phyloP scores from a whole-genome alignment of 352 stramenopile genomes.

The Phytopythium vexans region DNA sequence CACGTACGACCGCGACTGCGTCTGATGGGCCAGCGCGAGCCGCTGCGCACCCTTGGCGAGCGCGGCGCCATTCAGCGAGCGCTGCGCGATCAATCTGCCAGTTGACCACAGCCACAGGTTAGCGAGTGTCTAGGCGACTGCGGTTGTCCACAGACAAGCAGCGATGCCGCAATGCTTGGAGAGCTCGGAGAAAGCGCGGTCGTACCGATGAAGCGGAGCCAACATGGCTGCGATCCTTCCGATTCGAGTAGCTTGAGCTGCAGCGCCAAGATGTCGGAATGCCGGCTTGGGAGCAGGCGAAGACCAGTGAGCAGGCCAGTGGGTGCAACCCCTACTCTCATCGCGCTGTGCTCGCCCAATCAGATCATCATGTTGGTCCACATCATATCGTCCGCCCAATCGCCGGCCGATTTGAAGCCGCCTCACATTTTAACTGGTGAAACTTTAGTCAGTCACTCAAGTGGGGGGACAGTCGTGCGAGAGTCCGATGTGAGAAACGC shows the following conservation, averaged over 20 bases:
- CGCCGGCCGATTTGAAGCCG: background rate
- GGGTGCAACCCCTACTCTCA: background rate
- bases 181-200: background rate
- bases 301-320: background rate
- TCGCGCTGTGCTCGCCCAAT: background rate
- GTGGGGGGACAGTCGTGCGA: background rate
- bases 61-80: background rate
- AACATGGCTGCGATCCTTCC: background rate
- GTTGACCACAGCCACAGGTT: no score
- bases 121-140: no score
- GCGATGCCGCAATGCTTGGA: no score
- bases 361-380: background rate
- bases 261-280: constrained; percentile 3
- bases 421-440: background rate
- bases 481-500: no score
- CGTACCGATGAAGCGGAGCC: background rate
- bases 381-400: constrained; percentile 6
- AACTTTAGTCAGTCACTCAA: constrained; percentile 4
- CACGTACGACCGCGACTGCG: constrained; percentile 38
- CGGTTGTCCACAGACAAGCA: no score
- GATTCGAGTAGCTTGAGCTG: background rate
- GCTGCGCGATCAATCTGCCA: background rate
- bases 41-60: constrained; percentile 1
- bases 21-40: constrained; percentile 2
- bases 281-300: background rate